Evolutionary conservation across 2,329 filamentous ascomycete species (phyloP), one percentile per base, ranked within the genome.

Genomic region (Aspergillus caelatus): DNA sequence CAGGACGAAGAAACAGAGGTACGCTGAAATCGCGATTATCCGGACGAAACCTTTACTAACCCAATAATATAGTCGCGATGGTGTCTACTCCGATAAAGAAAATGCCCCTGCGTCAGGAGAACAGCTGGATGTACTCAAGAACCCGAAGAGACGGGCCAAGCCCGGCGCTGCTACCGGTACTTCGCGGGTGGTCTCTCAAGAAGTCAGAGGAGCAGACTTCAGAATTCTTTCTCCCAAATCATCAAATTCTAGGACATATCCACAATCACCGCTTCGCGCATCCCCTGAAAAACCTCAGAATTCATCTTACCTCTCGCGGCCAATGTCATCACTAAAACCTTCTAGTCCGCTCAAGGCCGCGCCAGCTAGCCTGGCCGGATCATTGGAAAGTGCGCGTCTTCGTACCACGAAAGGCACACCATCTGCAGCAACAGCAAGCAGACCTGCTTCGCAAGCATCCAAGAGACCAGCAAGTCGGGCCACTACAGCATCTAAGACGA

Each of bases 201-300:
- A 65, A 70, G 79, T 68, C 73, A 78, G 70, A 71, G 82, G 66
- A 71, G 81, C 67, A 77, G 86, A 65, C 79, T 84, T 57, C 84
- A 90, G 75, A 28, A 85, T 96, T 43, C 83, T 96, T 3, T 96
- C 93, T 1, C 93, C 93, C 2, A 90, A 91, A 58, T 94, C 92
- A 0, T 89, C 90, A 63, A 96, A 96, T 74, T 91, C 91, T 7
- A 88, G 91, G 58, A 84, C 91, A 19, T 81, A 86, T 26, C 86
- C 86, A 23, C 85, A 87, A 56, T 86, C 85, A 1, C 85, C 84
- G 1, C 71, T 84, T 61, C 79, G 80, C 76, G 68, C 73, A 12
- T 79, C 78, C 4, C 77, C 78, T 19, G 75, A 83, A 71, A 76
- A 78, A 62, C 64, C 73, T 5, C 76, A 81, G 26, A 76, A 81